Conservation (phyloP, 2,329 filamentous ascomycete genomes). For the Ophiosphaerella herpotricha region DNA sequence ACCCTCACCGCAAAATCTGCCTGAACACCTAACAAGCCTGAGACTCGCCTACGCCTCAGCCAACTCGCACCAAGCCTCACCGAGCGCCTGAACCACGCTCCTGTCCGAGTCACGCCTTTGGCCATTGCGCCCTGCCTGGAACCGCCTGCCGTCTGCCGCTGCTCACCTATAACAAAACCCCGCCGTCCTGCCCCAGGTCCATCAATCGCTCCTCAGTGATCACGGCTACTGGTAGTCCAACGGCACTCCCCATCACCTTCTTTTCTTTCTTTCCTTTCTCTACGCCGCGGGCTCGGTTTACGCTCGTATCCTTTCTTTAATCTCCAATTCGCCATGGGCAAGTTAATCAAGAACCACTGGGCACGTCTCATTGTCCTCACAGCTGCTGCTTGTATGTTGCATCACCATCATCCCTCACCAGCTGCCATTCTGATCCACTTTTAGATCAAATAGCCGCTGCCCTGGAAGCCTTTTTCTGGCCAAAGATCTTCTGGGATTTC, state of each 20-base stretch:
- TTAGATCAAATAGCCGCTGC: slow-evolving; percentile 84
- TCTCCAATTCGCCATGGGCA: slow-evolving; percentile 69
- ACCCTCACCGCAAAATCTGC: slow-evolving; percentile 26
- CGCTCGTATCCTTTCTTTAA: slow-evolving; percentile 37
- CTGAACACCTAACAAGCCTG: slow-evolving; percentile 40
- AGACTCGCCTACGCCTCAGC: slow-evolving; percentile 41
- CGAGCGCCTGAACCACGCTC: slow-evolving; percentile 27
- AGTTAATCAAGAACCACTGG: slow-evolving; percentile 99
- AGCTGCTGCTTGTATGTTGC: slow-evolving; percentile 72
- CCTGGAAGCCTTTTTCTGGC: slow-evolving; percentile 93
- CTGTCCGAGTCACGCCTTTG: slow-evolving; percentile 13
- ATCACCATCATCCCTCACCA: neutral
- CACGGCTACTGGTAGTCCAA: slow-evolving; percentile 46
- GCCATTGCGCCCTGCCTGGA: slow-evolving; percentile 17
- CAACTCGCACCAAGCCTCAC: slow-evolving; percentile 16
- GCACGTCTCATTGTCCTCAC: slow-evolving; percentile 90
- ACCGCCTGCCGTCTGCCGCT: slow-evolving; percentile 13
- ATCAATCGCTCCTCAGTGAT: slow-evolving; percentile 37
- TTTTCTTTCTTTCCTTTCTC: slow-evolving; percentile 18
- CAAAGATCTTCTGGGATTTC: slow-evolving; percentile 98
- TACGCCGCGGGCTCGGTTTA: slow-evolving; percentile 36
- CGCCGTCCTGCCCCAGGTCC: slow-evolving; percentile 16
- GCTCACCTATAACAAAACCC: slow-evolving; percentile 44
- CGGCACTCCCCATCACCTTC: slow-evolving; percentile 14
- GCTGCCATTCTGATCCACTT: slow-evolving; percentile 4